Conservation (phyloP, 2,329 filamentous ascomycete genomes). For the Talaromyces sp. region DNA sequence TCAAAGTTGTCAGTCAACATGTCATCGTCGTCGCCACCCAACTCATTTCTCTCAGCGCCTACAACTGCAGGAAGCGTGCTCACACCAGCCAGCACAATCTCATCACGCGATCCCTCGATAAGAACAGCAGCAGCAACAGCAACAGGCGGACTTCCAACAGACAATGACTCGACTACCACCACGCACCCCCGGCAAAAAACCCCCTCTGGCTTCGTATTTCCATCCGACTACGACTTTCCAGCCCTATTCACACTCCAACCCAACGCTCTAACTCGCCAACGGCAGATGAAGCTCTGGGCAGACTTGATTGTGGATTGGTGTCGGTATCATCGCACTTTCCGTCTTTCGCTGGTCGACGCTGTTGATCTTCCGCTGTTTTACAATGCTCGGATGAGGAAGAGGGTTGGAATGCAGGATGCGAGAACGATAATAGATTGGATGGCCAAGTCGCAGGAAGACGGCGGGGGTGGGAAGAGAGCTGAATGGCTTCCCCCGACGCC, state of each 20-base stretch:
- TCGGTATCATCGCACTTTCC: slow-evolving; percentile 70
- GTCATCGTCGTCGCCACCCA: slow-evolving; percentile 5
- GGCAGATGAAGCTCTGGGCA: slow-evolving; percentile 76
- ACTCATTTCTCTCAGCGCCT: slow-evolving; percentile 9
- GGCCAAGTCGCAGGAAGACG: slow-evolving; percentile 41
- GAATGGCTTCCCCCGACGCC: slow-evolving; percentile 55
- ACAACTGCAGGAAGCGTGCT: slow-evolving; percentile 11
- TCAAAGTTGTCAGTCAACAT: neutral
- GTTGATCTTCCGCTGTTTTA: slow-evolving; percentile 56
- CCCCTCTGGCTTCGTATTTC: slow-evolving; percentile 33
- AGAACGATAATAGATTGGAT: slow-evolving; percentile 55
- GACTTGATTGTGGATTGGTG: slow-evolving; percentile 79
- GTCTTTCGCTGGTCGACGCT: slow-evolving; percentile 62
- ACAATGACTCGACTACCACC: slow-evolving; percentile 1
- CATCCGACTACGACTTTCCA: slow-evolving; percentile 45
- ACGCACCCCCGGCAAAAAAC: slow-evolving; percentile 8
- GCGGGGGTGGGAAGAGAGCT: slow-evolving; percentile 43
- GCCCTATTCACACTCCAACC: slow-evolving; percentile 50
- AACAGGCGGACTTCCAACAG: neutral
- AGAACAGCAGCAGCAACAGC: neutral
- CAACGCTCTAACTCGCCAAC: slow-evolving; percentile 40
- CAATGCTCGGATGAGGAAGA: slow-evolving; percentile 41
- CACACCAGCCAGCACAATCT: slow-evolving; percentile 12
- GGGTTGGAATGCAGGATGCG: slow-evolving; percentile 50
- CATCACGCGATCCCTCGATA: slow-evolving; percentile 8